These are phyloP conservation scores for Plasmodium gaboni DNA, from an alignment of 169 alveolate genomes.

Conservation along the genomic window DNA sequence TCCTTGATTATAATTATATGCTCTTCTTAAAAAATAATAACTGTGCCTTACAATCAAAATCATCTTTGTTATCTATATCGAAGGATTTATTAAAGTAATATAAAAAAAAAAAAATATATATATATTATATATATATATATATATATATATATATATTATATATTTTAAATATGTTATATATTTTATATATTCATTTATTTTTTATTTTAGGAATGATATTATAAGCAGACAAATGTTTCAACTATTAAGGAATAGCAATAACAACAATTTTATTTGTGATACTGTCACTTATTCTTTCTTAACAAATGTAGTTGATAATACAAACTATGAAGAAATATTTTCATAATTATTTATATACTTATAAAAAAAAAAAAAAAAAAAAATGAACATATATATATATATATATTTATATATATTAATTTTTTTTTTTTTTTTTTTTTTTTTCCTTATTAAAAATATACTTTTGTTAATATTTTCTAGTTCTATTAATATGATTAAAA, in stretches of 20 bases:
- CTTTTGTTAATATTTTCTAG: neutral
- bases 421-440: too few relatives aligned
- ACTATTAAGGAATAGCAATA: constrained; percentile 42
- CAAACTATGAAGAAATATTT: constrained; percentile 57
- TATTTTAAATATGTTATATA: neutral
- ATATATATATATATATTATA: neutral
- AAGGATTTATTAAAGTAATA: constrained; percentile 38
- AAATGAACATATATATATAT: neutral
- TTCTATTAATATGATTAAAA: neutral
- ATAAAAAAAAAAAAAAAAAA: too few relatives aligned
- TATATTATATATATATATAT: neutral
- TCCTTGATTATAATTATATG: constrained; percentile 54
- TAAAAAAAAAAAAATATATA: neutral
- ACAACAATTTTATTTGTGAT: constrained; percentile 69
- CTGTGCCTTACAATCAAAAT: constrained; percentile 45
- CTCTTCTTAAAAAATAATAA: constrained; percentile 38
- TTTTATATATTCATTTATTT: neutral
- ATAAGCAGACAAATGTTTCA: constrained; percentile 64
- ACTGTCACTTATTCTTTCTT: constrained; percentile 61
- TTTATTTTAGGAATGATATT: constrained; percentile 42
- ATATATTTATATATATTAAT: neutral
- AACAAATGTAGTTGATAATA: constrained; percentile 62
- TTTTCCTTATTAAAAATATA: neutral
- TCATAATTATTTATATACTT: neutral
- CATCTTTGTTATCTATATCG: constrained; percentile 42